Percentiles rank a stretch among this genome's conserved stretches.
Conservation (phyloP, 768 basidiomycete species). For the Hysterangium stoloniferum region DNA sequence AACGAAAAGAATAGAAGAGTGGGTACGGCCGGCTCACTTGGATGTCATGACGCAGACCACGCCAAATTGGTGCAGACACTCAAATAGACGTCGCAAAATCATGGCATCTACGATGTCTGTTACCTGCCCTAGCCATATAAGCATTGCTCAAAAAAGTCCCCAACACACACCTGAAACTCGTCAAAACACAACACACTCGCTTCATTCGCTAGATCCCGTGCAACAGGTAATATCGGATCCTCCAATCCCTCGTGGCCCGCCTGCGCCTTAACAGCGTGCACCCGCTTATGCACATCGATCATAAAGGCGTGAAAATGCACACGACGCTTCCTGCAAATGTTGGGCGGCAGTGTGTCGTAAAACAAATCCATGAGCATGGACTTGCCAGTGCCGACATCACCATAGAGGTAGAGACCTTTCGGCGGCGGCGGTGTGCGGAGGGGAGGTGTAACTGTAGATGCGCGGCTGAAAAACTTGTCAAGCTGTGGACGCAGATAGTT, state of each 20-base stretch:
- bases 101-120: constrained; percentile 98
- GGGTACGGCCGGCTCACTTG: constrained; percentile 54
- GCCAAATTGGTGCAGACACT: constrained; percentile 78
- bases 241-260: constrained; percentile 55
- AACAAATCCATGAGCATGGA: constrained; percentile 99
- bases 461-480: constrained; percentile 25
- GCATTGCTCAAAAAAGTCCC: neutral
- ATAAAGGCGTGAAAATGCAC: constrained; percentile 99
- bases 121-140: constrained; percentile 40
- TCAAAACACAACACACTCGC: constrained; percentile 90
- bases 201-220: constrained; percentile 77
- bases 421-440: constrained; percentile 42
- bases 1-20: neutral
- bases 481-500: constrained; percentile 13
- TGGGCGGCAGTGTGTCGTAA: constrained; percentile 69
- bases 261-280: constrained; percentile 72
- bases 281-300: constrained; percentile 94
- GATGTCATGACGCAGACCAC: constrained; percentile 96
- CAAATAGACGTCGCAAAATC: constrained; percentile 87
- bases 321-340: constrained; percentile 65
- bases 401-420: constrained; percentile 90
- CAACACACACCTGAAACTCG: constrained; percentile 76
- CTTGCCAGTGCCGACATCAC: constrained; percentile 96
- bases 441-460: constrained; percentile 15
- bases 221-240: constrained; percentile 83